A percentile compares a stretch with the other conserved stretches of the same genome.
phyloP scores from a whole-genome alignment of 371 early-diverging fungal genomes.

The Entomophthora muscae region DNA sequence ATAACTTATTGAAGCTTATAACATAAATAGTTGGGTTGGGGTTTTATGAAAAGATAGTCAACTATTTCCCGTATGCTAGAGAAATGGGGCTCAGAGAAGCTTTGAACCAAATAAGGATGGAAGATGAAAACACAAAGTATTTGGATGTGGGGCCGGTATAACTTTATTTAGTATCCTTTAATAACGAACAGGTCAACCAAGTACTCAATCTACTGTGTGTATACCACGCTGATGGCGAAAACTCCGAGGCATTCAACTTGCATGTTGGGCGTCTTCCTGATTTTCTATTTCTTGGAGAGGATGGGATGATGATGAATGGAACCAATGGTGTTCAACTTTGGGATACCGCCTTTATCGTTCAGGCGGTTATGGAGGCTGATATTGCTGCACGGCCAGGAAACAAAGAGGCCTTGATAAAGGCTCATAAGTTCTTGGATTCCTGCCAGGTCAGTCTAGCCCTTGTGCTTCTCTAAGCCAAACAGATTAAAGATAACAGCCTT shows the following conservation, averaged over 20 bases:
- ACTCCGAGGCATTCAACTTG: conserved; percentile 51
- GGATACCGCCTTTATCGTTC: conserved; percentile 82
- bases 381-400: conserved; percentile 32
- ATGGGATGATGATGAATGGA: conserved; percentile 93
- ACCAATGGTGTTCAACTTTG: conserved; percentile 95
- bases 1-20: no score
- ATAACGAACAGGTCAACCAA: conserved; percentile 64
- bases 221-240: conserved; percentile 73
- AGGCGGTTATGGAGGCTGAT: conserved; percentile 51
- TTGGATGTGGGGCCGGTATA: conserved; percentile 72
- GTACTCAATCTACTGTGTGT: conserved; percentile 73
- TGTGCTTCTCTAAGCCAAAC: conserved; percentile 2
- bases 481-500: conserved; percentile 55
- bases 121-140: conserved; percentile 78
- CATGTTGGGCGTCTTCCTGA: conserved; percentile 60
- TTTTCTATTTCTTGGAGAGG: conserved; percentile 74
- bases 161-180: conserved; percentile 1
- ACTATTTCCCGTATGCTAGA: conserved; percentile 31
- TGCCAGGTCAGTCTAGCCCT: conserved; percentile 34
- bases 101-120: conserved; percentile 62
- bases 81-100: conserved; percentile 50
- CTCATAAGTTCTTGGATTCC: conserved; percentile 68
- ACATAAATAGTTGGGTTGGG: conserved; percentile 30
- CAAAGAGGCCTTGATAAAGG: conserved; percentile 39
- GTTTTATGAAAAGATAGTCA: conserved; percentile 40